phyloP scores from a whole-genome alignment of 495 filamentous ascomycete genomes.

The Penicillium pancosmium region DNA sequence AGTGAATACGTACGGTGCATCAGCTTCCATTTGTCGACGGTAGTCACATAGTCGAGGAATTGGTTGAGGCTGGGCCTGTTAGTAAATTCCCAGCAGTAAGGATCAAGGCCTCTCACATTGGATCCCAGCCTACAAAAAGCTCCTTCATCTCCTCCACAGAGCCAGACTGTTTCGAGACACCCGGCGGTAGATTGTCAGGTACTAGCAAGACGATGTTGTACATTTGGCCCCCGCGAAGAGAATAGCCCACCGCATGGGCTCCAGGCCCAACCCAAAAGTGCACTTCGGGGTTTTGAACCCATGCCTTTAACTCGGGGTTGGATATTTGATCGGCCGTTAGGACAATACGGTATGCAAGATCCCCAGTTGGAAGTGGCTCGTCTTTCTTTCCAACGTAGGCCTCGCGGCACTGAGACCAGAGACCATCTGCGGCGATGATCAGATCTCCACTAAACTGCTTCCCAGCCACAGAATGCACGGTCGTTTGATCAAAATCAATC shows the following conservation, averaged over 20 bases:
- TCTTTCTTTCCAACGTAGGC: conserved; percentile 46
- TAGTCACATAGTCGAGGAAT: conserved; percentile 39
- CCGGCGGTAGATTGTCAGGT: conserved; percentile 66
- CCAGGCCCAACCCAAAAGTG: conserved; percentile 74
- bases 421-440: conserved; percentile 61
- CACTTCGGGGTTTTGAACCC: conserved; percentile 56
- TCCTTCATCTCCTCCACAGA: conserved; percentile 67
- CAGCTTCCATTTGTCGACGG: conserved; percentile 63
- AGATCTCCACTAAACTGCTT: conserved; percentile 49
- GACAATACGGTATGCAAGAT: conserved; percentile 72
- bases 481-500: conserved; percentile 40
- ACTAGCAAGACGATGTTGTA: conserved; percentile 72
- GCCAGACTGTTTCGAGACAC: conserved; percentile 54
- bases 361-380: conserved; percentile 60
- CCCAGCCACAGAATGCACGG: conserved; percentile 30
- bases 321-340: conserved; percentile 47
- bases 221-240: conserved; percentile 59
- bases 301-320: conserved; percentile 53
- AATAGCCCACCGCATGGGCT: conserved; percentile 67
- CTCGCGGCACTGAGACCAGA: conserved; percentile 55
- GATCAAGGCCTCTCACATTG: conserved; percentile 34
- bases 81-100: not conserved
- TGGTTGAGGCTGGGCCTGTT: conserved; percentile 30
- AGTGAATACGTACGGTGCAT: conserved; percentile 52
- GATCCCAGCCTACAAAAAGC: conserved; percentile 63